A percentile compares a stretch with the other conserved stretches of the same genome.
phyloP scores from a whole-genome alignment of 1,284 basidiomycete species.

The Marasmius fiardii region DNA sequence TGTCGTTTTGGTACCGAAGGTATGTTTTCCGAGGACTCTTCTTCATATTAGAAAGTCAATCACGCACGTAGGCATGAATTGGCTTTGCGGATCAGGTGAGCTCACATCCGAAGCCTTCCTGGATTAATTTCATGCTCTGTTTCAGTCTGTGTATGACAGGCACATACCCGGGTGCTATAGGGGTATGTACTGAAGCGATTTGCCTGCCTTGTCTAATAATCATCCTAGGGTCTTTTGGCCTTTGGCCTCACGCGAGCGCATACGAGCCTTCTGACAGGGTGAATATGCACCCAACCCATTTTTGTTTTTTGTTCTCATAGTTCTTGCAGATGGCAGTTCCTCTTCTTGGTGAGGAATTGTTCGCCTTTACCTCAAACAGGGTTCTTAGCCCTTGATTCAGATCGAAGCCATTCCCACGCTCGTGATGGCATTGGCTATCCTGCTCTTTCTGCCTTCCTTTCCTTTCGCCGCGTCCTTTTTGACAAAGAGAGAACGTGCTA shows the following conservation, averaged over 20 bases:
- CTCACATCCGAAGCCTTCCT: neutral
- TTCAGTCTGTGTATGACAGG: conserved; percentile 50
- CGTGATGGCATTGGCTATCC: conserved; percentile 41
- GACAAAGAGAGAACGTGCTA: conserved; percentile 44
- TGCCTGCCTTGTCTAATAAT: neutral
- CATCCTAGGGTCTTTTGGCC: conserved; percentile 44
- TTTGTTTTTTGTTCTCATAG: neutral
- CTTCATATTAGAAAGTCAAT: conserved; percentile 10
- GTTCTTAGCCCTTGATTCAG: conserved; percentile 21
- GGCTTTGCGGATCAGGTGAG: conserved; percentile 48
- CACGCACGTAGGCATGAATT: conserved; percentile 38
- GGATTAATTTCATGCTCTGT: neutral
- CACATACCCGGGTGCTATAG: conserved; percentile 50
- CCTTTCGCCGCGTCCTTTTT: conserved; percentile 37
- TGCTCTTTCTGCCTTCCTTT: conserved; percentile 44
- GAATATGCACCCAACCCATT: conserved; percentile 15
- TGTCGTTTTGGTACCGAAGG: conserved; percentile 54
- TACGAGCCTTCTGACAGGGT: conserved; percentile 43
- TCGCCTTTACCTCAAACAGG: neutral
- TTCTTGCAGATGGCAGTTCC: conserved; percentile 47
- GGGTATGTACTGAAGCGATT: conserved; percentile 27
- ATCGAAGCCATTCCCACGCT: conserved; percentile 52
- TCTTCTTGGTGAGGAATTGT: conserved; percentile 41
- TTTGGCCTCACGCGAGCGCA: conserved; percentile 50
- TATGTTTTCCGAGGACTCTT: conserved; percentile 25